Base-by-base conservation (phyloP, 306 rosid genomes). In the Citrullus amarus region DNA sequence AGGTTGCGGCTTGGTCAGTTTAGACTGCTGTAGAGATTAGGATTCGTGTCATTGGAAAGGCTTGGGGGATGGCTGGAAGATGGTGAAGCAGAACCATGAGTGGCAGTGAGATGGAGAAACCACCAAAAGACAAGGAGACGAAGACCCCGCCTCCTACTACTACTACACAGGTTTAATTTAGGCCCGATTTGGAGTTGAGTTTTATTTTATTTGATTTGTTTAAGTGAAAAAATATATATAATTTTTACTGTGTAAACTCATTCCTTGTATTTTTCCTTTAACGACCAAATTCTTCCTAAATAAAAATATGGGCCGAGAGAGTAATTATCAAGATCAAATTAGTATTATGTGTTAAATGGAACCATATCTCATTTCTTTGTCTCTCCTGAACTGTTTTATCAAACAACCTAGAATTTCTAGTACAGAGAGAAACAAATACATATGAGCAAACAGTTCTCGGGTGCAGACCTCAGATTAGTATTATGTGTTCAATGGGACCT, bases 101-200 rank as follows among this genome's bases (percentile, higher is more conserved):
- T 81, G 88, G 90, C 86, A 87, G 92, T 80, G 97, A 88, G 79
- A 90, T 88, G 91, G 99, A 95, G 78, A 95, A 95, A 91, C 80
- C 89, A 56, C 67, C 96, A 25, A 95, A 87, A 80, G 86, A 87
- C 63, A 74, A 54, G 76, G 99, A 90, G 80, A 77, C 88, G 8
- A 95, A 91, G 91, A 88, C 92, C 5, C 80, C 92, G 11, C 97
- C 97, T 51, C 79, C 92, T 70, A 69, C 84, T 70, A 73, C 84
- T 70, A 73, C 84, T 2, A 77, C 89, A 77, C 99, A 90, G 99
- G 98, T 95, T 15, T 63, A 80, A 4, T 77, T 53, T 61, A 14
- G 67, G 67, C 67, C 3, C 28, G 3, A 11, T 60, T 60, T 28
- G 38, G 39, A 60, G 67, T 60, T 59, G 16, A 25, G 34, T 59